These are phyloP conservation scores for Dactylis glomerata DNA, from an alignment of 176 grass and related monocot genomes.

Conservation along the genomic window DNA sequence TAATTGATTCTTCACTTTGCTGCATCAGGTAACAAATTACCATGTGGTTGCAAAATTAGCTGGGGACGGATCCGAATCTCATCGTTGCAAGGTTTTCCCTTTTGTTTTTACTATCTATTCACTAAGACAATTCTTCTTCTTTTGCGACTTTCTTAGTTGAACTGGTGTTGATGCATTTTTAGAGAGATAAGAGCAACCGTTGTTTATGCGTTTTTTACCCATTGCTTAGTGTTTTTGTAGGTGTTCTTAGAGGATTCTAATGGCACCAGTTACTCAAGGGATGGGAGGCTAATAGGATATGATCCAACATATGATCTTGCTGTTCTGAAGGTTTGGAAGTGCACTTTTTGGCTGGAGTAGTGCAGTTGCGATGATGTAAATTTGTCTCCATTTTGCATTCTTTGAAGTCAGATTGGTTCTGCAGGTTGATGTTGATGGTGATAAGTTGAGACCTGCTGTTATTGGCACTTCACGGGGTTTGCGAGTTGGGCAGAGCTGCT, in stretches of 20 bases:
- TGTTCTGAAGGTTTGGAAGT: slow-evolving; percentile 60
- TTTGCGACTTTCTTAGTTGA: background rate
- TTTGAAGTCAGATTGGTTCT: slow-evolving; percentile 30
- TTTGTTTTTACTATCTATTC: background rate
- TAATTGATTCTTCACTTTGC: background rate
- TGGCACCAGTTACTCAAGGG: slow-evolving; percentile 60
- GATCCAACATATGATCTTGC: slow-evolving; percentile 80
- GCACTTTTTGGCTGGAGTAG: slow-evolving; percentile 26
- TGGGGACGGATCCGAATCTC: slow-evolving; percentile 49
- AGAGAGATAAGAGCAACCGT: background rate
- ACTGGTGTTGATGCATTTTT: background rate
- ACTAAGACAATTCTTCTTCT: background rate
- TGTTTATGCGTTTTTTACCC: background rate
- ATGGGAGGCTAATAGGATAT: slow-evolving; percentile 67
- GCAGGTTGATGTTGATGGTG: slow-evolving; percentile 57
- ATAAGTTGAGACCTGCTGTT: slow-evolving; percentile 50
- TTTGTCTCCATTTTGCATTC: background rate
- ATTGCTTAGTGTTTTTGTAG: slow-evolving; percentile 17
- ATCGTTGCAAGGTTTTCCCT: slow-evolving; percentile 59
- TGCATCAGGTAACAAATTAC: slow-evolving; percentile 83
- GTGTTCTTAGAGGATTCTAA: slow-evolving; percentile 64
- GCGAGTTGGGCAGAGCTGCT: slow-evolving; percentile 84
- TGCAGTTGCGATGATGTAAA: slow-evolving; percentile 14
- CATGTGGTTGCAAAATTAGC: slow-evolving; percentile 78
- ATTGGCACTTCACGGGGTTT: slow-evolving; percentile 65